These are phyloP conservation scores for Populus hybrid DNA, from an alignment of 441 rosid species.

Conservation along the genomic window DNA sequence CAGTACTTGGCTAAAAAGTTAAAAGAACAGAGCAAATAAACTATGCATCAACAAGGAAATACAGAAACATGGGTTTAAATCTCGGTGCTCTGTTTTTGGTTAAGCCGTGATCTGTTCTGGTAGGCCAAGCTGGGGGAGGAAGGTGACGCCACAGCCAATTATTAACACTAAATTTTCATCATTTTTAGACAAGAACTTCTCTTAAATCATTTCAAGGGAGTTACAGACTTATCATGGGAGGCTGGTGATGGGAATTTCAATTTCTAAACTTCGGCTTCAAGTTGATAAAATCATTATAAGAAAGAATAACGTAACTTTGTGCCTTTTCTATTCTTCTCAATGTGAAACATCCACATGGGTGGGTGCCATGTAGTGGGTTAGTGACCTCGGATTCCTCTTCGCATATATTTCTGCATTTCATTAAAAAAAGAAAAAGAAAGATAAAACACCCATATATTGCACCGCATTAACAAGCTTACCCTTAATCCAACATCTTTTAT, in stretches of 20 bases:
- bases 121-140: background rate
- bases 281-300: background rate
- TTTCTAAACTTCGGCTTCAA: background rate
- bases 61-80: background rate
- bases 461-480: too few species aligned
- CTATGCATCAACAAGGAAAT: background rate
- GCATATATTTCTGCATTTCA: background rate
- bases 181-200: background rate
- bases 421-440: too few species aligned
- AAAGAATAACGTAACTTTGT: background rate
- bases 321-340: background rate
- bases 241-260: background rate
- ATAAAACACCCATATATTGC: too few species aligned
- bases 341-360: background rate
- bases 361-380: background rate
- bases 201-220: background rate
- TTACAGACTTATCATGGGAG: background rate
- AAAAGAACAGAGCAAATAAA: too few species aligned
- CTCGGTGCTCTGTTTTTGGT: too few species aligned
- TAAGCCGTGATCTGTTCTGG: background rate
- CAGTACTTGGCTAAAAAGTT: too few species aligned
- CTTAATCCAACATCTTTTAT: too few species aligned
- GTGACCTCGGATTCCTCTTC: background rate
- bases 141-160: background rate
- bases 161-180: background rate